Evolutionary conservation across 352 stramenopile species (phyloP).

Genomic region (Phytophthora quininea): DNA sequence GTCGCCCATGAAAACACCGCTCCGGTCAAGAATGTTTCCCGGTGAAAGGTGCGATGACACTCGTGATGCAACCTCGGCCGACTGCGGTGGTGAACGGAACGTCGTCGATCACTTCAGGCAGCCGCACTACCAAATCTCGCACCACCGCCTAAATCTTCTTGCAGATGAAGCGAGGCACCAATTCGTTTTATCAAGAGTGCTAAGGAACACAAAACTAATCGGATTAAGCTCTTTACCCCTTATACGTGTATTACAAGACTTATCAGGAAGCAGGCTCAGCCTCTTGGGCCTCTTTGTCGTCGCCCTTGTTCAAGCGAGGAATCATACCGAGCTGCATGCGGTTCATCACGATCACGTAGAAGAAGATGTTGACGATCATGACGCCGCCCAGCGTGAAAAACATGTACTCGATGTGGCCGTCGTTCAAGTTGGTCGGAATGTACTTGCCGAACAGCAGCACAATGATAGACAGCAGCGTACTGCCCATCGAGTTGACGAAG

Average conservation of each 20-base stretch:
- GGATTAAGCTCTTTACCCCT: too few relatives aligned
- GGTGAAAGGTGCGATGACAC: not conserved
- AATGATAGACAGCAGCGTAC: conserved; percentile 56
- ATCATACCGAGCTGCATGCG: conserved; percentile 39
- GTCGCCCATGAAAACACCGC: not conserved
- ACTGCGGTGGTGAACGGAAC: conserved; percentile 12
- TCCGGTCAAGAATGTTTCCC: too few relatives aligned
- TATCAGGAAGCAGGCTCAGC: conserved; percentile 7
- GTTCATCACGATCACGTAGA: conserved; percentile 38
- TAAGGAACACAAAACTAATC: too few relatives aligned
- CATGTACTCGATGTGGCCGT: conserved; percentile 47
- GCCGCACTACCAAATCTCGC: not conserved
- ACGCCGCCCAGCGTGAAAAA: conserved; percentile 41
- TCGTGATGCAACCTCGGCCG: not conserved
- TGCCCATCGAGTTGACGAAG: conserved; percentile 62
- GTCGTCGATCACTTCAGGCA: not conserved
- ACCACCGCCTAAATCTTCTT: too few relatives aligned
- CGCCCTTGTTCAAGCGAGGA: conserved; percentile 11
- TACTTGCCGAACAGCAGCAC: conserved; percentile 68
- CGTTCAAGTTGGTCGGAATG: conserved; percentile 39
- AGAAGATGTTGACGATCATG: conserved; percentile 45
- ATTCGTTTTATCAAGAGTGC: too few relatives aligned
- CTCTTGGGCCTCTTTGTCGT: conserved; percentile 10
- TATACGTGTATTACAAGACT: conserved; percentile 3
- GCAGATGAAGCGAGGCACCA: too few relatives aligned